These are phyloP conservation scores for Candida adriatica DNA, from an alignment of 805 yeast genomes.

Conservation along the genomic window DNA sequence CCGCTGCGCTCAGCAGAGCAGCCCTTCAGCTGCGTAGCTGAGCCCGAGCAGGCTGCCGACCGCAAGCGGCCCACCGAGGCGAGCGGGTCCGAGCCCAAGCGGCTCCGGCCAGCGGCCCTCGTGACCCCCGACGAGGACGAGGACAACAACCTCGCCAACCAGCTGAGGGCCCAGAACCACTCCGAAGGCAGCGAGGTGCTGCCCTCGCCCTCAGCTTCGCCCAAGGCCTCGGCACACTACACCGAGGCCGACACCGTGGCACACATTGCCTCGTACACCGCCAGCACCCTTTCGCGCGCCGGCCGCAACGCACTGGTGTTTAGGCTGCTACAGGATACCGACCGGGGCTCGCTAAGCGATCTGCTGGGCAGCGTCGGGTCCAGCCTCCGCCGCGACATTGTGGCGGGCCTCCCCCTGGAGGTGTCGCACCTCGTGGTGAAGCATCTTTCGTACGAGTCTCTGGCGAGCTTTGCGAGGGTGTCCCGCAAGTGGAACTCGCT, in stretches of 20 bases:
- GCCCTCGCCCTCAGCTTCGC: slow-evolving; percentile 67
- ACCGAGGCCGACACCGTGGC: slow-evolving; percentile 15
- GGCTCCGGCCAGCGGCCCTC: no score
- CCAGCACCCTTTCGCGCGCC: slow-evolving; percentile 30
- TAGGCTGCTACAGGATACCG: slow-evolving; percentile 49
- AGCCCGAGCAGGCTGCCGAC: no score
- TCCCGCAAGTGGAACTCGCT: slow-evolving; percentile 63
- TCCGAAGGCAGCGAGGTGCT: slow-evolving; percentile 27
- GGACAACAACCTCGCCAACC: slow-evolving; percentile 19
- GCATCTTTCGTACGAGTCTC: slow-evolving; percentile 54
- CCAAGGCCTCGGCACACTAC: slow-evolving; percentile 29
- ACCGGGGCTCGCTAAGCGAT: slow-evolving; percentile 56
- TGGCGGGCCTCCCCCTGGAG: slow-evolving; percentile 69
- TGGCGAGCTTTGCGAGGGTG: slow-evolving; percentile 57
- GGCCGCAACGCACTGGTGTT: slow-evolving; percentile 45
- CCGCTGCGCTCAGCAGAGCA: slow-evolving; percentile 16
- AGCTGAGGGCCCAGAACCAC: slow-evolving; percentile 4
- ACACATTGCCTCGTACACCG: slow-evolving; percentile 10
- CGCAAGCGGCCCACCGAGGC: no score
- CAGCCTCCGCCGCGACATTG: slow-evolving; percentile 65
- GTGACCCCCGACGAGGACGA: slow-evolving; percentile 8
- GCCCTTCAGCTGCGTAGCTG: slow-evolving; percentile 21
- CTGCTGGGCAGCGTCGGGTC: slow-evolving; percentile 44
- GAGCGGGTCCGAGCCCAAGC: no score
- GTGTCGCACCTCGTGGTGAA: slow-evolving; percentile 58